Conservation (phyloP, 495 filamentous ascomycete genomes). For the Podospora didyma region DNA sequence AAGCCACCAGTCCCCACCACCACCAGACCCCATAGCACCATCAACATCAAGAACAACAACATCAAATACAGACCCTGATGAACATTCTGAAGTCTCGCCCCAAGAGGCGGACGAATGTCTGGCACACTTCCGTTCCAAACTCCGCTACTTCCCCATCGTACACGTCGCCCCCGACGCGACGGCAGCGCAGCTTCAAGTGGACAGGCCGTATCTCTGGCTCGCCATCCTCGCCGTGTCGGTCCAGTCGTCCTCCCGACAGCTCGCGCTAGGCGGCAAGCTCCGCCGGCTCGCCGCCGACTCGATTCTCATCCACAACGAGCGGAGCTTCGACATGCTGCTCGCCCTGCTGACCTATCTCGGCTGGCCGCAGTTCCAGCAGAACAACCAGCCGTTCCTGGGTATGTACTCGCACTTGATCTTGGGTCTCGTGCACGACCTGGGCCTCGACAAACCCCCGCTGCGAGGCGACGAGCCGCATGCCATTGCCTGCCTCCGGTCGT, state of each 20-base stretch:
- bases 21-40: no score
- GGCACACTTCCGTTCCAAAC: slow-evolving; percentile 33
- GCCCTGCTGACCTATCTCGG: slow-evolving; percentile 44
- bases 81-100: slow-evolving; percentile 18
- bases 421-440: slow-evolving; percentile 47
- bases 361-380: slow-evolving; percentile 28
- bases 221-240: slow-evolving; percentile 44
- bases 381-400: slow-evolving; percentile 7
- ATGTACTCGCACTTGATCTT: slow-evolving; percentile 42
- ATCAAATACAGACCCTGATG: slow-evolving; percentile 9
- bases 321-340: slow-evolving; percentile 49
- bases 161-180: slow-evolving; percentile 35
- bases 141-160: slow-evolving; percentile 41
- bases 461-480: slow-evolving; percentile 15
- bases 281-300: slow-evolving; percentile 38
- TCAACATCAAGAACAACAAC: neutral
- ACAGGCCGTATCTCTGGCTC: slow-evolving; percentile 50
- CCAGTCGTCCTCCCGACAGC: slow-evolving; percentile 30
- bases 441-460: slow-evolving; percentile 41
- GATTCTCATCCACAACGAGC: slow-evolving; percentile 38
- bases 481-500: slow-evolving; percentile 9
- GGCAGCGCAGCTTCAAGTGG: slow-evolving; percentile 38
- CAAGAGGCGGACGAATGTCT: slow-evolving; percentile 39
- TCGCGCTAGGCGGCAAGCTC: slow-evolving; percentile 33
- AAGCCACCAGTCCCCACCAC: no score